Conservation (phyloP, 441 rosid species). For the Brassica balearica region DNA sequence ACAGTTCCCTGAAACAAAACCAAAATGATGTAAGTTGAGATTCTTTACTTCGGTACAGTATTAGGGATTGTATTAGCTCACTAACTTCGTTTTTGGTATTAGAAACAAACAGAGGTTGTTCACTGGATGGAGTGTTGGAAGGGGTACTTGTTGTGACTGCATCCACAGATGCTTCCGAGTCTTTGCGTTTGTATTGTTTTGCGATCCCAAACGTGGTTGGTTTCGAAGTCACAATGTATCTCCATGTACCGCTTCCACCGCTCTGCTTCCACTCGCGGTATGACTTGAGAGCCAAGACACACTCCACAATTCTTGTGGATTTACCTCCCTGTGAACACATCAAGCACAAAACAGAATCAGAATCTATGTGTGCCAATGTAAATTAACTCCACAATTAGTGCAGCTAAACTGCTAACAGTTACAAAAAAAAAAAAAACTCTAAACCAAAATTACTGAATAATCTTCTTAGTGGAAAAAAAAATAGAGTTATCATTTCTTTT, state of each 20-base stretch:
- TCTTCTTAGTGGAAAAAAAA: too few relatives aligned
- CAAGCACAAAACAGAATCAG: neutral
- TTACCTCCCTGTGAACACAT: slow-evolving; percentile 63
- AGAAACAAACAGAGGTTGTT: slow-evolving; percentile 37
- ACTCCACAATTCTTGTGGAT: slow-evolving; percentile 65
- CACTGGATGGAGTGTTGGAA: slow-evolving; percentile 38
- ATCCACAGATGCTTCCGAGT: slow-evolving; percentile 52
- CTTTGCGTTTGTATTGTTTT: slow-evolving; percentile 56
- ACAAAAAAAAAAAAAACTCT: neutral
- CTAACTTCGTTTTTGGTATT: slow-evolving; percentile 56
- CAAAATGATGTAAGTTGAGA: slow-evolving; percentile 13
- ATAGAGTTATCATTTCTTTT: slow-evolving; percentile 8
- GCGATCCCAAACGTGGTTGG: slow-evolving; percentile 51
- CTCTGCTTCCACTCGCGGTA: slow-evolving; percentile 70
- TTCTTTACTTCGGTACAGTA: neutral
- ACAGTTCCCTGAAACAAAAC: slow-evolving; percentile 53
- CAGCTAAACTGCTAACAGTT: neutral
- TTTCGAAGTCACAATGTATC: slow-evolving; percentile 51
- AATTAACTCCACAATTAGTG: too few relatives aligned
- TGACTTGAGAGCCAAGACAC: slow-evolving; percentile 72
- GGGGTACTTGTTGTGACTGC: slow-evolving; percentile 52
- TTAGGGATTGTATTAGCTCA: slow-evolving; percentile 32
- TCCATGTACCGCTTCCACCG: slow-evolving; percentile 68
- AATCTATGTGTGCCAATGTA: neutral
- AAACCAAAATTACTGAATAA: neutral